phyloP scores from a whole-genome alignment of 306 rosid genomes.

The Fragaria ananassa region DNA sequence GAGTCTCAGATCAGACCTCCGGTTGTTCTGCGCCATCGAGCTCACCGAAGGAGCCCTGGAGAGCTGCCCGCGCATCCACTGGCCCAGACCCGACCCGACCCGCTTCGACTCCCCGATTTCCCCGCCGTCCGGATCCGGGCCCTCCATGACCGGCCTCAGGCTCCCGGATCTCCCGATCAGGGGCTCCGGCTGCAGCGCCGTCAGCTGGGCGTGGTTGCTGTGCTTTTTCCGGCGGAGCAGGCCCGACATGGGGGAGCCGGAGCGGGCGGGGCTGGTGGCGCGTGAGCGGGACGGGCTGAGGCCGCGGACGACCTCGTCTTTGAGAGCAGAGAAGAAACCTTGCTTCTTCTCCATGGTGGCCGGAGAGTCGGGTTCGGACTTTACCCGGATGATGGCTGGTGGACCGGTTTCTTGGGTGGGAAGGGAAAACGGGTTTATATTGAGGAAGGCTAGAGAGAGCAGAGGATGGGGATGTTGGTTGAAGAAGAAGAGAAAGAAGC shows the following conservation, averaged over 20 bases:
- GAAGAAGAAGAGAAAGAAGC: background rate
- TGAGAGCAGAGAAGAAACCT: conserved; percentile 83
- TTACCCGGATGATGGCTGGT: background rate
- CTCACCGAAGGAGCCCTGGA: conserved; percentile 65
- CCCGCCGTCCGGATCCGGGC: conserved; percentile 73
- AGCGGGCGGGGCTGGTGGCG: conserved; percentile 56
- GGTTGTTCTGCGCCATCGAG: conserved; percentile 32
- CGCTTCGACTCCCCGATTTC: conserved; percentile 67
- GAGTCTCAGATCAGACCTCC: conserved; percentile 92
- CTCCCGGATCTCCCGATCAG: conserved; percentile 77
- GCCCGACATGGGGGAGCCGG: conserved; percentile 61
- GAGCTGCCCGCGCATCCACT: conserved; percentile 88
- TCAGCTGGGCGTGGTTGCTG: background rate
- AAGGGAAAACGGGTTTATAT: background rate
- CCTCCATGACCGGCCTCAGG: conserved; percentile 75
- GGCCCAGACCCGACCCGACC: conserved; percentile 71
- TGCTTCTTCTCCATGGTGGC: conserved; percentile 74
- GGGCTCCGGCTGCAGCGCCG: conserved; percentile 20
- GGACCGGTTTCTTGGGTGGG: background rate
- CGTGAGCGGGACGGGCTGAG: conserved; percentile 89
- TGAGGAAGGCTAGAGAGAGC: background rate
- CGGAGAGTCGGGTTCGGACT: background rate
- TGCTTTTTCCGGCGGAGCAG: conserved; percentile 59
- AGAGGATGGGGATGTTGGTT: background rate
- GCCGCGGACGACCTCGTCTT: conserved; percentile 89